phyloP scores from a whole-genome alignment of 371 early-diverging fungal genomes.

The Paramicrosporidium saccamoebae region DNA sequence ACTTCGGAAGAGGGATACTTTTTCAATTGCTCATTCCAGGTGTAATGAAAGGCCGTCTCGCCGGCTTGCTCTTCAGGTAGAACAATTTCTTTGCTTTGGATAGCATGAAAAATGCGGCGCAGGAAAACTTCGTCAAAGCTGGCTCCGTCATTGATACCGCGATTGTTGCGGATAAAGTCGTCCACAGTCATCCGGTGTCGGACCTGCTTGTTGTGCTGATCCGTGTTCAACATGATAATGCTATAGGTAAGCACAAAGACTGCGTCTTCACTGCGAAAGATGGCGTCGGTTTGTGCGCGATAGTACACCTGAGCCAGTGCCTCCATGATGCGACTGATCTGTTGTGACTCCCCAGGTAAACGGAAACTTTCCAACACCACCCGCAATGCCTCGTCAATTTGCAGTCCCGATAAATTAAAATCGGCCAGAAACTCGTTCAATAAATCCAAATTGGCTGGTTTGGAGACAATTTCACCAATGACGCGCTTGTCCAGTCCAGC shows the following conservation, averaged over 20 bases:
- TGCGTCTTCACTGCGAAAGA: conserved; percentile 28
- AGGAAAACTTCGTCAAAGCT: conserved; percentile 35
- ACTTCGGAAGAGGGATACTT: too few species aligned
- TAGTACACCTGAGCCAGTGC: conserved; percentile 42
- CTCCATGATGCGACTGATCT: conserved; percentile 63
- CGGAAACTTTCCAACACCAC: conserved; percentile 48
- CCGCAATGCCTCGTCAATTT: conserved; percentile 57
- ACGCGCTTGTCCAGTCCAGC: conserved; percentile 34
- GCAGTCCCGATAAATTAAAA: conserved; percentile 42
- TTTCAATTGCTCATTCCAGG: conserved; percentile 51
- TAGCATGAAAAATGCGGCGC: conserved; percentile 28
- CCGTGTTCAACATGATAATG: conserved; percentile 72
- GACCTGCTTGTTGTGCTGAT: conserved; percentile 61
- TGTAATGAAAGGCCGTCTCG: conserved; percentile 63
- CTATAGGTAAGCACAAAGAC: conserved; percentile 53
- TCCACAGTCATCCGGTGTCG: conserved; percentile 46
- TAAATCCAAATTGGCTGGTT: conserved; percentile 31
- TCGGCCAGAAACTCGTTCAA: conserved; percentile 37
- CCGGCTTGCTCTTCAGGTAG: conserved; percentile 75
- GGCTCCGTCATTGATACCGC: conserved; percentile 30
- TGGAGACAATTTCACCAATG: conserved; percentile 60
- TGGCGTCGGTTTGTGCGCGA: conserved; percentile 11
- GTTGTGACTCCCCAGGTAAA: conserved; percentile 72
- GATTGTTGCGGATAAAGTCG: conserved; percentile 41
- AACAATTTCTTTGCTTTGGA: conserved; percentile 37